phyloP scores from a whole-genome alignment of 306 rosid species.

The Begonia fuchsioides region DNA sequence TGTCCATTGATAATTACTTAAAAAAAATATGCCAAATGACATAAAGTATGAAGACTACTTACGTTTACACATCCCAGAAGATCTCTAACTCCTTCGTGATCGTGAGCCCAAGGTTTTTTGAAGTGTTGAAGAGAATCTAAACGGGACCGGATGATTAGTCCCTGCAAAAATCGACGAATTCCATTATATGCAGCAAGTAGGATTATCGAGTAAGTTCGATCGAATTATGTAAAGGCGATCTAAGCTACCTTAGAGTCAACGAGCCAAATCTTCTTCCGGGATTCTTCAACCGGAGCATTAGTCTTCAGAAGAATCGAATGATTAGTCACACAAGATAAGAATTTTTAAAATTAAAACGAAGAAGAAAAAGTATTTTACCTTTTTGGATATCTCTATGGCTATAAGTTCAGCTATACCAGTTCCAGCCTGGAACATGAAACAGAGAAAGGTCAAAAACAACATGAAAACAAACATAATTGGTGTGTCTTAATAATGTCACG shows the following conservation, averaged over 20 bases:
- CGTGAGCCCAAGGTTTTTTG: conserved; percentile 98
- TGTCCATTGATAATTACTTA: no score
- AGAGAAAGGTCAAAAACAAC: conserved; percentile 20
- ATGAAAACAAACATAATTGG: background rate
- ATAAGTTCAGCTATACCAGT: conserved; percentile 97
- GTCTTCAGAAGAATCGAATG: conserved; percentile 23
- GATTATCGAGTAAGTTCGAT: background rate
- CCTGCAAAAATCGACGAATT: conserved; percentile 28
- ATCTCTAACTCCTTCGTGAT: conserved; percentile 64
- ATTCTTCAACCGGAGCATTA: conserved; percentile 61
- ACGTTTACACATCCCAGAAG: conserved; percentile 80
- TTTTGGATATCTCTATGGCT: conserved; percentile 88
- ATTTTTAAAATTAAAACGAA: background rate
- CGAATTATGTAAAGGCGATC: no score
- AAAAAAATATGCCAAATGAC: background rate
- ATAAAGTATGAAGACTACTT: conserved; percentile 5
- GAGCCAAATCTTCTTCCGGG: conserved; percentile 93
- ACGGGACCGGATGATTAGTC: conserved; percentile 76
- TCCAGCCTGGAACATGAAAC: conserved; percentile 72
- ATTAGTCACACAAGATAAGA: background rate
- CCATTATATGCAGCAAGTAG: background rate
- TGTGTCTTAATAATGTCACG: no score
- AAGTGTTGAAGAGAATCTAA: conserved; percentile 72
- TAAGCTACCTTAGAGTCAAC: conserved; percentile 82
- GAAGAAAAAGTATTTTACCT: conserved; percentile 40